Conservation (phyloP, 1,139 yeast species). For the Blastobotrys arbuscula region DNA sequence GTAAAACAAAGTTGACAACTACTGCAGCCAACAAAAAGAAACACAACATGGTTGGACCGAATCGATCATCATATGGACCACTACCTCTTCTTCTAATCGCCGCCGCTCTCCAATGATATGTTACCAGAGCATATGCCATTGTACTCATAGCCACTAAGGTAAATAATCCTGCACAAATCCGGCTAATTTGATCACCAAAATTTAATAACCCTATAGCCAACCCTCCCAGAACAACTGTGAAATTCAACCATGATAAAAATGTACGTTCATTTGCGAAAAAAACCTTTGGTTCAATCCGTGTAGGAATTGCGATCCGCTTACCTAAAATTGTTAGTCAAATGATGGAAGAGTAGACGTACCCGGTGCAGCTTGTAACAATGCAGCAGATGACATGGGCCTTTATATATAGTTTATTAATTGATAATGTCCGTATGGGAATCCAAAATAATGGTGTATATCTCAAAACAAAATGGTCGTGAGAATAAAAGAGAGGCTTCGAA, state of each 20-base stretch:
- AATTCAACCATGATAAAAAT: slow-evolving; percentile 94
- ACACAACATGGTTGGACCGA: slow-evolving; percentile 98
- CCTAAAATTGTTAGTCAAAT: slow-evolving; percentile 33
- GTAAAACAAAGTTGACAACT: slow-evolving; percentile 79
- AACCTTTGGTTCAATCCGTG: slow-evolving; percentile 97
- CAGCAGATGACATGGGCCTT: slow-evolving; percentile 49
- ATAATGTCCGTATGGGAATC: too few species aligned
- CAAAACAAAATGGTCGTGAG: too few species aligned
- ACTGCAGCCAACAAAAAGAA: slow-evolving; percentile 89
- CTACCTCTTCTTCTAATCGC: slow-evolving; percentile 96
- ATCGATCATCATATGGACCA: slow-evolving; percentile 97
- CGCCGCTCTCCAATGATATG: slow-evolving; percentile 99
- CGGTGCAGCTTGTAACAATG: slow-evolving; percentile 55
- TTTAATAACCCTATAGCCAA: slow-evolving; percentile 92
- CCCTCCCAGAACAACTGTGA: slow-evolving; percentile 95
- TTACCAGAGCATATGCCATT: slow-evolving; percentile 89
- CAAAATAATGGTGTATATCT: too few species aligned
- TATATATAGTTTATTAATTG: not conserved
- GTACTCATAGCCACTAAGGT: slow-evolving; percentile 93
- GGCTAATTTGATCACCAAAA: slow-evolving; percentile 91
- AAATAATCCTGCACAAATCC: slow-evolving; percentile 89
- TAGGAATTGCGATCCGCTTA: slow-evolving; percentile 95
- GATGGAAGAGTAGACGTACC: slow-evolving; percentile 35
- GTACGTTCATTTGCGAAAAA: slow-evolving; percentile 96
- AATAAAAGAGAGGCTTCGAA: too few species aligned